Evolutionary conservation across 129 eudicot genomes (phyloP).

Genomic region (Flaveria sonorensis): DNA sequence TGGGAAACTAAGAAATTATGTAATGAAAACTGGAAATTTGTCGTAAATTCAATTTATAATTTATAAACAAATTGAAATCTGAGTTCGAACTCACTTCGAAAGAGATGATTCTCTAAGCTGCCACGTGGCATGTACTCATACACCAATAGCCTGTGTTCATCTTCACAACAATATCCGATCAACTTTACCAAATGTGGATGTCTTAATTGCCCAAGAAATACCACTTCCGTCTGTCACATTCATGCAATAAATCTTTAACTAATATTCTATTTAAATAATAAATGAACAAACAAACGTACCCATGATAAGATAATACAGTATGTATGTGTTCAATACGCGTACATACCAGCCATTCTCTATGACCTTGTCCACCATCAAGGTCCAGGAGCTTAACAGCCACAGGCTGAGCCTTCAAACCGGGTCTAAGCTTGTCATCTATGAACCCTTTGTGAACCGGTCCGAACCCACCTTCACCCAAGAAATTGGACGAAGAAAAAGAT

Average conservation of each 20-base stretch:
- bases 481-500: conserved; percentile 60
- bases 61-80: background rate
- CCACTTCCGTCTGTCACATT: conserved; percentile 73
- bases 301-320: background rate
- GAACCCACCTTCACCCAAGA: conserved; percentile 93
- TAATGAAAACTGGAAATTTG: too few species aligned
- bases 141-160: conserved; percentile 78
- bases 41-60: background rate
- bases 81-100: conserved; percentile 66
- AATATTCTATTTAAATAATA: background rate
- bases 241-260: background rate
- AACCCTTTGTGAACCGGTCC: conserved; percentile 96
- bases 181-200: conserved; percentile 89
- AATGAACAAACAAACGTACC: background rate
- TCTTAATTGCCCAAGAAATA: conserved; percentile 87
- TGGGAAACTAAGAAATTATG: background rate
- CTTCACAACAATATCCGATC: conserved; percentile 92
- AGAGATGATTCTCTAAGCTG: conserved; percentile 93
- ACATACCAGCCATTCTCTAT: conserved; percentile 91
- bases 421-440: conserved; percentile 80
- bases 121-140: conserved; percentile 99
- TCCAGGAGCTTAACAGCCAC: conserved; percentile 84
- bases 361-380: conserved; percentile 86
- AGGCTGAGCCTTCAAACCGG: conserved; percentile 85
- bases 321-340: too few species aligned